Evolutionary conservation across 2,329 filamentous ascomycete genomes (phyloP).

Genomic region (Neonectria ditissima): DNA sequence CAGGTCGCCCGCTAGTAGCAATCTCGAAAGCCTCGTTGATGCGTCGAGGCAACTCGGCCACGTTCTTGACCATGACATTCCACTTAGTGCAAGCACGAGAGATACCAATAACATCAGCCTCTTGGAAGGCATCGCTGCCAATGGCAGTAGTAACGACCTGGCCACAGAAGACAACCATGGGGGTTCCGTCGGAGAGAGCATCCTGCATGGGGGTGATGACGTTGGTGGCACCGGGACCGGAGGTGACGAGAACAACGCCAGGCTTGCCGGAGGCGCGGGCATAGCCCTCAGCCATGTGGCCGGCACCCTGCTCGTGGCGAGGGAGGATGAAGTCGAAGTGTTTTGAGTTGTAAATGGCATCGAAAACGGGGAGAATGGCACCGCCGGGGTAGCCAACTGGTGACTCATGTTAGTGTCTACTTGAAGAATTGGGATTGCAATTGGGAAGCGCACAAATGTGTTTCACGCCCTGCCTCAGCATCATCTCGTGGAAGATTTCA

Average conservation of each 20-base stretch:
- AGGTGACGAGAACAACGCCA: conserved; percentile 96
- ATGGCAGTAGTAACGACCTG: conserved; percentile 93
- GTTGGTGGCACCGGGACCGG: conserved; percentile 95
- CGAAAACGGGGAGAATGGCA: conserved; percentile 96
- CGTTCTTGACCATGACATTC: conserved; percentile 98
- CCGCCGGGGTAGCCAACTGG: conserved; percentile 90
- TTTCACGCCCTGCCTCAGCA: conserved; percentile 91
- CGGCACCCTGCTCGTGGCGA: conserved; percentile 95
- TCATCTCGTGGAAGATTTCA: conserved; percentile 99
- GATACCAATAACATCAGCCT: conserved; percentile 94
- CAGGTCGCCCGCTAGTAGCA: conserved; percentile 91
- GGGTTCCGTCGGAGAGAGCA: conserved; percentile 93
- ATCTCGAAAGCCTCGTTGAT: conserved; percentile 99
- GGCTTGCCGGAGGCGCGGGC: conserved; percentile 93
- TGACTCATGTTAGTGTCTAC: conserved; percentile 41
- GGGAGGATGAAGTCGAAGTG: conserved; percentile 97
- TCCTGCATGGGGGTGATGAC: conserved; percentile 97
- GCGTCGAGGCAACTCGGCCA: conserved; percentile 89
- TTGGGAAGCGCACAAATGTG: conserved; percentile 81
- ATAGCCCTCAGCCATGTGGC: conserved; percentile 98
- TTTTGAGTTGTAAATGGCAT: conserved; percentile 98
- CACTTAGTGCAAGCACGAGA: conserved; percentile 97
- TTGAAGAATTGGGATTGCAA: conserved; percentile 8
- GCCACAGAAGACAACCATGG: conserved; percentile 94
- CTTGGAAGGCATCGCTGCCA: conserved; percentile 96